Base-by-base conservation (phyloP, 2,329 filamentous ascomycete genomes). In the Hortaea werneckii region DNA sequence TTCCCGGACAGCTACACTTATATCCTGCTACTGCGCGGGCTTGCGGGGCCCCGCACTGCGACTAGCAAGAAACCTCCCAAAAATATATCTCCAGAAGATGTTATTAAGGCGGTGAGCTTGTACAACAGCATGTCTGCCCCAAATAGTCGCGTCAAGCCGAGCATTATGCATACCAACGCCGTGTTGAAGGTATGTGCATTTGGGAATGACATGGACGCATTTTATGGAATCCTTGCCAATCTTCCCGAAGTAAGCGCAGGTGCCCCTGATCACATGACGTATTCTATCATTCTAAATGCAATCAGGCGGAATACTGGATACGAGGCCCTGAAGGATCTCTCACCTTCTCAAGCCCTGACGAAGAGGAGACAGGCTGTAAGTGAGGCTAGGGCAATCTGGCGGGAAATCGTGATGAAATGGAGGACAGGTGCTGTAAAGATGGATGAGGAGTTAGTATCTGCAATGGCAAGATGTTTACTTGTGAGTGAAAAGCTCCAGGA, bases 131-230 rank as follows among this genome's bases (percentile, higher is more conserved):
- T 96, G 68, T 73, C 75, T 35, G 74, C 73, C 4, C 74, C 78
- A 32, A 79, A 77, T 42, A 77, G 77, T 1, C 71, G 74, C 6
- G 71, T 94, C 42, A 74, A 80, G 52, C 83, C 85, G 11, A 85
- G 81, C 54, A 83, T 82, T 32, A 84, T 87, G 46, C 92, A 96
- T 60, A 80, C 86, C 51, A 98, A 98, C 62, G 86, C 89, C 7
- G 79, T 88, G n/a, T 70, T 98, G 39, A 80, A 82, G 48, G 84
- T 92, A 6, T 96, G 89, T 62, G 77, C 82, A 41, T 75, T 79
- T 47, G 82, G 85, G 4, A 64, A 73, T 9, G 83, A 95, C 60
- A 74, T 94, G 64, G 87, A 95, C 54, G 78, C 82, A 11, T 69
- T 96, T 54, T 94, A 92, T 73, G 76, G 77, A 45, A 75, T 95